These are phyloP conservation scores for Ophiocordyceps unilateralis DNA, from an alignment of 2,329 filamentous ascomycete genomes.

Conservation along the genomic window DNA sequence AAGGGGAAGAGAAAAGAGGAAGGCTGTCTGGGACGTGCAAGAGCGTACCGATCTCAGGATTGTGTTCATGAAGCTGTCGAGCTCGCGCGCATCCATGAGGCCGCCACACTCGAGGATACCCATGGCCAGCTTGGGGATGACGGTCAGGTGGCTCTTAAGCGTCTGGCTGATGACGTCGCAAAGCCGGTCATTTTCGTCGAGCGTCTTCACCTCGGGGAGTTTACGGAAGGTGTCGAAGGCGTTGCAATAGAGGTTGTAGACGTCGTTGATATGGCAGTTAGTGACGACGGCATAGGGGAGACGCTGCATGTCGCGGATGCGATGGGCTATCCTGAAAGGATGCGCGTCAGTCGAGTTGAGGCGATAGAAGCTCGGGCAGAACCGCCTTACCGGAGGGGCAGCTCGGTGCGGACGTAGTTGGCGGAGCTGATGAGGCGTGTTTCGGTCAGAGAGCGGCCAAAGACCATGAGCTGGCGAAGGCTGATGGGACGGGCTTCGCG, in stretches of 20 bases:
- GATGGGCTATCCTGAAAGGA: slow-evolving; percentile 58
- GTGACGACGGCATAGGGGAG: slow-evolving; percentile 89
- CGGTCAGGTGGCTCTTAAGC: slow-evolving; percentile 72
- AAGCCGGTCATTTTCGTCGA: slow-evolving; percentile 80
- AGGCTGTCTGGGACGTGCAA: not conserved
- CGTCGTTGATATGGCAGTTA: slow-evolving; percentile 85
- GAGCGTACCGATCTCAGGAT: slow-evolving; percentile 66
- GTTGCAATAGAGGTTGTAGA: slow-evolving; percentile 91
- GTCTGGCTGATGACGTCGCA: slow-evolving; percentile 67
- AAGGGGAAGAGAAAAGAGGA: not conserved
- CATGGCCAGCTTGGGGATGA: slow-evolving; percentile 89
- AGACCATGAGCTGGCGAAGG: slow-evolving; percentile 90
- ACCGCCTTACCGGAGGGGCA: slow-evolving; percentile 26
- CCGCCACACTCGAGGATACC: slow-evolving; percentile 82
- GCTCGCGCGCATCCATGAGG: slow-evolving; percentile 60
- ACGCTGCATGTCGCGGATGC: slow-evolving; percentile 92
- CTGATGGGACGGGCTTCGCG: slow-evolving; percentile 91
- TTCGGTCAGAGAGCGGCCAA: slow-evolving; percentile 85
- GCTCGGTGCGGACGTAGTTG: slow-evolving; percentile 91
- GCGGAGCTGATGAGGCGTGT: slow-evolving; percentile 78
- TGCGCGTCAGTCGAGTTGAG: not conserved
- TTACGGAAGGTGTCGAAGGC: slow-evolving; percentile 88
- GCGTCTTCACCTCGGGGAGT: slow-evolving; percentile 62
- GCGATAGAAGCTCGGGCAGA: not conserved
- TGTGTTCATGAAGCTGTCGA: slow-evolving; percentile 91